Percentiles rank a stretch among this genome's conserved stretches.
phyloP scores from a whole-genome alignment of 371 early-diverging fungal genomes.

The Apophysomyces sp. region DNA sequence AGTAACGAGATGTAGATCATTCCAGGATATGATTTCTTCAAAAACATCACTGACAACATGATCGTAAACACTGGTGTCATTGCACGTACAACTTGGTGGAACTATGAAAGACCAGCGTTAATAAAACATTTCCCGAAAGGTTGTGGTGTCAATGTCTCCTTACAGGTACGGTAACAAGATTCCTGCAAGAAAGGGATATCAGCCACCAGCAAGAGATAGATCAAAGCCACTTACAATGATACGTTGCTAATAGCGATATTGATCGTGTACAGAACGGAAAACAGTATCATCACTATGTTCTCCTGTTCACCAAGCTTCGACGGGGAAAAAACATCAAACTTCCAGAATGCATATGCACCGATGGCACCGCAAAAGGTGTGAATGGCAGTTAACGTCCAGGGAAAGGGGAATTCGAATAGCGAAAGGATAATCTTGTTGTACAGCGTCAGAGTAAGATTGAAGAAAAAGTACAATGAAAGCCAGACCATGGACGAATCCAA shows the following conservation, averaged over 20 bases:
- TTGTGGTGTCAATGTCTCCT: no score
- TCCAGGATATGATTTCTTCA: conserved; percentile 56
- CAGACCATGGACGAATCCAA: conserved; percentile 56
- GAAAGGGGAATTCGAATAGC: conserved; percentile 75
- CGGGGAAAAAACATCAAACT: conserved; percentile 62
- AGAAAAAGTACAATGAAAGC: conserved; percentile 73
- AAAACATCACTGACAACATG: conserved; percentile 58
- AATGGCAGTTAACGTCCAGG: conserved; percentile 88
- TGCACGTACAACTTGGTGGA: conserved; percentile 89
- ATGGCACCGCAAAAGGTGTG: conserved; percentile 76
- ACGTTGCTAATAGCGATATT: conserved; percentile 90
- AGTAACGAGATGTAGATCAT: conserved; percentile 64
- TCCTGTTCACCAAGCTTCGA: conserved; percentile 61
- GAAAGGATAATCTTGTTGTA: conserved; percentile 86
- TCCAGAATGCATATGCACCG: conserved; percentile 59
- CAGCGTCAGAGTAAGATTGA: conserved; percentile 81
- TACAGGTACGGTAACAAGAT: conserved; percentile 50
- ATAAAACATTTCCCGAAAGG: no score
- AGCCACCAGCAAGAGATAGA: not conserved
- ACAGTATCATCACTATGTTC: conserved; percentile 70
- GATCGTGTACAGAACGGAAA: conserved; percentile 85
- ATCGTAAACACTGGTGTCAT: conserved; percentile 87
- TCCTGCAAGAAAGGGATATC: conserved; percentile 16
- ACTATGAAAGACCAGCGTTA: conserved; percentile 41
- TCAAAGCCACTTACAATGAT: conserved; percentile 64